Conservation (phyloP, 805 yeast genomes). For the Komagataella kurtzmanii region DNA sequence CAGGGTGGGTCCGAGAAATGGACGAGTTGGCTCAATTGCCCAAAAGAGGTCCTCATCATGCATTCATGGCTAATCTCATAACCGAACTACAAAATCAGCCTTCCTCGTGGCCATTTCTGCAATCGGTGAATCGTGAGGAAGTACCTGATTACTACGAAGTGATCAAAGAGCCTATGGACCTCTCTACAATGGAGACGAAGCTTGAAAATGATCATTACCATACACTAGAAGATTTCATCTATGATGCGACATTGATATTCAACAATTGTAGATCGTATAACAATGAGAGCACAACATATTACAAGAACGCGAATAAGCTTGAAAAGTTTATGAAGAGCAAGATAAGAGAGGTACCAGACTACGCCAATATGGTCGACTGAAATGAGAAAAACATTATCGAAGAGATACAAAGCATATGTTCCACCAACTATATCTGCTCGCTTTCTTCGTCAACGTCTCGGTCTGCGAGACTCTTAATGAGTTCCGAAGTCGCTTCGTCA, state of each 20-base stretch:
- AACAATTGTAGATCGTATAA: slow-evolving; percentile 89
- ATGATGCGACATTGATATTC: slow-evolving; percentile 77
- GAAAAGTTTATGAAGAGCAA: slow-evolving; percentile 80
- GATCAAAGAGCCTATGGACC: slow-evolving; percentile 96
- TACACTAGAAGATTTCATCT: slow-evolving; percentile 79
- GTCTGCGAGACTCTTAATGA: slow-evolving; percentile 66
- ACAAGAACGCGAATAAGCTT: slow-evolving; percentile 84
- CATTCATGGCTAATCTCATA: slow-evolving; percentile 78
- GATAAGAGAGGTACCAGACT: slow-evolving; percentile 85
- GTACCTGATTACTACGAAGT: slow-evolving; percentile 95
- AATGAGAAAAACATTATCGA: neutral
- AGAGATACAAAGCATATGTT: neutral
- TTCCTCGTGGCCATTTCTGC: slow-evolving; percentile 95
- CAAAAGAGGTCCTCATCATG: slow-evolving; percentile 87
- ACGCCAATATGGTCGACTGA: slow-evolving; percentile 59
- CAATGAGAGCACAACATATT: slow-evolving; percentile 89
- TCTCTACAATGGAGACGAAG: slow-evolving; percentile 89
- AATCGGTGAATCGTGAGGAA: slow-evolving; percentile 86
- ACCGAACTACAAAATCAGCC: slow-evolving; percentile 90
- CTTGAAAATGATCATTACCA: slow-evolving; percentile 86
- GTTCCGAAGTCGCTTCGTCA: slow-evolving; percentile 71
- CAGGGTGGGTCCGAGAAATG: slow-evolving; percentile 98
- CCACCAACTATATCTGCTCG: slow-evolving; percentile 7
- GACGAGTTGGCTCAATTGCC: slow-evolving; percentile 94
- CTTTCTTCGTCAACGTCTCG: slow-evolving; percentile 37